Evolutionary conservation across 169 alveolate genomes (phyloP), one percentile per base, ranked within the genome.

Genomic region (Cryptosporidium ryanae): DNA sequence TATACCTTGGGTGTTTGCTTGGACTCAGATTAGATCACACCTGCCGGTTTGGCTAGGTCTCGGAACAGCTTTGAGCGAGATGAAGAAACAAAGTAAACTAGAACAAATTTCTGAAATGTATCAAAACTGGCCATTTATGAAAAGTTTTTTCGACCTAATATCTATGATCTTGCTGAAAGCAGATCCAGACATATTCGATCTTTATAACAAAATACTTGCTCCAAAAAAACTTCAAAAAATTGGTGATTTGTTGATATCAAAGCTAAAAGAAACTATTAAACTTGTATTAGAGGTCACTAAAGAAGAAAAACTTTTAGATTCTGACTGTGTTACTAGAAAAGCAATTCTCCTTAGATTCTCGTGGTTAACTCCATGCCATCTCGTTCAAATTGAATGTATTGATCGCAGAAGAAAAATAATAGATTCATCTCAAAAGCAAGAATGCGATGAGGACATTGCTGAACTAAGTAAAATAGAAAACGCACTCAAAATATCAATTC

Each of bases 1-100:
- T 34, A 94, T 94, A n/a, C 96, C 96, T 27, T 94, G 96, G 96
- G 95, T 94, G 61, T 94, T 94, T 82, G 95, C 95, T 23, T 94
- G 96, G 96, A 92, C 96, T 15, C 96, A 94, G 82, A 92, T 90
- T 27, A 90, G 94, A 65, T 84, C 93, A 76, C 94, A 91, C 59
- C 82, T 94, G 82, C 94, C 96, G 21, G 94, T 92, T 12, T 94
- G 96, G 96, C 91, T 94, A 54, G 96, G 96, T 25, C 91, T 91
- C 12, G 91, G 92, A 54, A 91, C 82, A 52, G 71, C 92, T 13
- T 68, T 82, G 46, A 87, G 83, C 27, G 91, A 90, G 46, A 66
- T 91, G 82, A 65, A 65, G 44, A 25, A 43, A 38, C 82, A 65
- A 44, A 81, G 65, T 25, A 82, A 91, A 48, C 63, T 90, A 12